phyloP scores from a whole-genome alignment of 441 rosid species.

The Rhodomyrtus psidioides region DNA sequence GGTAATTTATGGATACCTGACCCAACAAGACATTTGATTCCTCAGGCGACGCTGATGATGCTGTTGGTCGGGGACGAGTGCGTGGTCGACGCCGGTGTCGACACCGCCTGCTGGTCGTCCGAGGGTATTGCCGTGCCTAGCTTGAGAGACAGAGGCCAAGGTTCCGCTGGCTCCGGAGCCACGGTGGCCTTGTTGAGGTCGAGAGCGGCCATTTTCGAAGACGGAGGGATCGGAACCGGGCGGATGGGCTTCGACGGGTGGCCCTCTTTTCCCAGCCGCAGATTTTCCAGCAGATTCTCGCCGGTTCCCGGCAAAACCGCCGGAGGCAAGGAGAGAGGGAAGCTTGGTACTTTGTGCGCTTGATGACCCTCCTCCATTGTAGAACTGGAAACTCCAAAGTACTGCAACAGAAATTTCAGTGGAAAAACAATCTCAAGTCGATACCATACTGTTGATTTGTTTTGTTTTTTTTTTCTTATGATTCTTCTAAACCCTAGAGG shows the following conservation, averaged over 20 bases:
- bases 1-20: not conserved
- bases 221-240: constrained; percentile 52
- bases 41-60: constrained; percentile 75
- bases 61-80: constrained; percentile 47
- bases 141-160: constrained; percentile 44
- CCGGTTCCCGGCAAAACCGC: constrained; percentile 7
- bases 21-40: not conserved
- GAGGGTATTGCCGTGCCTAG: constrained; percentile 24
- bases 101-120: constrained; percentile 37
- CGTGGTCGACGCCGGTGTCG: constrained; percentile 6
- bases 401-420: not conserved
- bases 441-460: not conserved
- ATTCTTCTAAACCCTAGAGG: not conserved
- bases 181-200: constrained; percentile 25
- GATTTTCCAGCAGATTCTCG: constrained; percentile 17
- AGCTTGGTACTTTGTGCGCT: constrained; percentile 20
- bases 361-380: constrained; percentile 34
- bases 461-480: not conserved
- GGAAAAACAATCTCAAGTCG: not conserved
- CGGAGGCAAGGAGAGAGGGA: constrained; percentile 15
- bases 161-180: constrained; percentile 5
- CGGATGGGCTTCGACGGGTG: constrained; percentile 28
- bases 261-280: constrained; percentile 15
- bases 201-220: constrained; percentile 55
- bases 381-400: constrained; percentile 20